Evolutionary conservation across 2,329 filamentous ascomycete species (phyloP).

Genomic region (Colletotrichum sidae): DNA sequence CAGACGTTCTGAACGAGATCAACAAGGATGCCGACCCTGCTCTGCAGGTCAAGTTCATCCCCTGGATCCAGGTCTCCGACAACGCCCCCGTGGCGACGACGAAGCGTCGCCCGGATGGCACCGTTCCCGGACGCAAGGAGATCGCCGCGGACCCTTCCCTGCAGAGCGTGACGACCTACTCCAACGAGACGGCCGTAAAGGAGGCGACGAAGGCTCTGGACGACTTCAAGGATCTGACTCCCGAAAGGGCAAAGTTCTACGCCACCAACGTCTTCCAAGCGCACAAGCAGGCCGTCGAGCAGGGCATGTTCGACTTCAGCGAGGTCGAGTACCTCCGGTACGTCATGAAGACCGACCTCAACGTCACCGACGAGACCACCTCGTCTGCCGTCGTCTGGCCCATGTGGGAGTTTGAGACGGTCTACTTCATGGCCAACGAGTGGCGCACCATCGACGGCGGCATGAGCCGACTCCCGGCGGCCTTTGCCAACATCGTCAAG

Average conservation of each 20-base stretch:
- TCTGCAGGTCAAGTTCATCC: conserved; percentile 54
- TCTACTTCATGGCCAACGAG: conserved; percentile 42
- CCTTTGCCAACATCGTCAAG: conserved; percentile 48
- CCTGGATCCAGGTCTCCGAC: conserved; percentile 52
- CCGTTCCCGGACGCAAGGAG: conserved; percentile 41
- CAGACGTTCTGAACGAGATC: conserved; percentile 52
- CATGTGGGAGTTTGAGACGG: conserved; percentile 47
- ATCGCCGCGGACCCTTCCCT: conserved; percentile 40
- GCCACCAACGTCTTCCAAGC: conserved; percentile 45
- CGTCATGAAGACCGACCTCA: conserved; percentile 48
- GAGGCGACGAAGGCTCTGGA: conserved; percentile 42
- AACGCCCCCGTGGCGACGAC: conserved; percentile 45
- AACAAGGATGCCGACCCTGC: conserved; percentile 45
- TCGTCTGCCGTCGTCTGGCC: conserved; percentile 40
- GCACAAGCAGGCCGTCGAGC: conserved; percentile 45
- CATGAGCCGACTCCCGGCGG: conserved; percentile 48
- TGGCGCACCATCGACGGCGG: conserved; percentile 48
- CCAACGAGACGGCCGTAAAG: conserved; percentile 41
- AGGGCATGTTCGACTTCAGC: conserved; percentile 45
- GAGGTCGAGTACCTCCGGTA: conserved; percentile 48
- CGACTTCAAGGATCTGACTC: conserved; percentile 42
- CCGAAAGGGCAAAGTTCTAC: conserved; percentile 41
- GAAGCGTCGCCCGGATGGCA: conserved; percentile 44
- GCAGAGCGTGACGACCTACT: conserved; percentile 38
- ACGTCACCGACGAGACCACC: conserved; percentile 51